Evolutionary conservation across 1,284 basidiomycete species (phyloP).

Genomic region (Malassezia furfur): DNA sequence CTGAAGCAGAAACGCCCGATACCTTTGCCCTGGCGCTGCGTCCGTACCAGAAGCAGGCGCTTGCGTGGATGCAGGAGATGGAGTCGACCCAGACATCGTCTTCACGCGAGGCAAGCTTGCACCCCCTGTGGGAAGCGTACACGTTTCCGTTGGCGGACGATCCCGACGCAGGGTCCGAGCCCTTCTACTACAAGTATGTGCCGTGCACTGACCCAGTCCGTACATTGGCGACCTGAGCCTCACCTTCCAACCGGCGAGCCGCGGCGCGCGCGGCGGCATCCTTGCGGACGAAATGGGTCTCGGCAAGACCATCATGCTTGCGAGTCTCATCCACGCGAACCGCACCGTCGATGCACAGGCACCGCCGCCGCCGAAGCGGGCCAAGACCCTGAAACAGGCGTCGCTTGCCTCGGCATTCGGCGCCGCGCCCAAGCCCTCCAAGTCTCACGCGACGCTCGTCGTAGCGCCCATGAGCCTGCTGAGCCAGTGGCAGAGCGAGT

Average conservation of each 20-base stretch:
- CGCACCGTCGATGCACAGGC: slow-evolving; percentile 9
- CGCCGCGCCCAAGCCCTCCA: slow-evolving; percentile 14
- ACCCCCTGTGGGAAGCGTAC: slow-evolving; percentile 90
- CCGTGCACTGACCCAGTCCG: slow-evolving; percentile 28
- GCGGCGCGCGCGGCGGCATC: slow-evolving; percentile 72
- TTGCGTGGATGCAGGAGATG: slow-evolving; percentile 88
- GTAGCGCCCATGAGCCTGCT: slow-evolving; percentile 86
- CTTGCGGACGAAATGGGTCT: slow-evolving; percentile 74
- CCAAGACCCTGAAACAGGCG: slow-evolving; percentile 22
- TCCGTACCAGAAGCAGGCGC: slow-evolving; percentile 83
- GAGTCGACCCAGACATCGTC: slow-evolving; percentile 52
- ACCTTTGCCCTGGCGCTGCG: slow-evolving; percentile 71
- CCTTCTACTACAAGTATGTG: slow-evolving; percentile 21
- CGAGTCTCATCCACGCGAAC: slow-evolving; percentile 76
- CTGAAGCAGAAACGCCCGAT: slow-evolving; percentile 69
- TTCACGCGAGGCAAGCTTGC: slow-evolving; percentile 55
- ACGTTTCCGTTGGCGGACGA: slow-evolving; percentile 20
- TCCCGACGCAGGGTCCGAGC: slow-evolving; percentile 21
- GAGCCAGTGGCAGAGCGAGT: slow-evolving; percentile 80
- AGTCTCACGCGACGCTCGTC: slow-evolving; percentile 62
- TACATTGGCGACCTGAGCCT: slow-evolving; percentile 78
- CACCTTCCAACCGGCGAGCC: slow-evolving; percentile 71
- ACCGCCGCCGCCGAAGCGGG: slow-evolving; percentile 2
- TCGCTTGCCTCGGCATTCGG: slow-evolving; percentile 33
- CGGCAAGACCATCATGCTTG: slow-evolving; percentile 95